These are phyloP conservation scores for Magnaporthiopsis rhizophila DNA, from an alignment of 2,329 filamentous ascomycete species.

Conservation along the genomic window DNA sequence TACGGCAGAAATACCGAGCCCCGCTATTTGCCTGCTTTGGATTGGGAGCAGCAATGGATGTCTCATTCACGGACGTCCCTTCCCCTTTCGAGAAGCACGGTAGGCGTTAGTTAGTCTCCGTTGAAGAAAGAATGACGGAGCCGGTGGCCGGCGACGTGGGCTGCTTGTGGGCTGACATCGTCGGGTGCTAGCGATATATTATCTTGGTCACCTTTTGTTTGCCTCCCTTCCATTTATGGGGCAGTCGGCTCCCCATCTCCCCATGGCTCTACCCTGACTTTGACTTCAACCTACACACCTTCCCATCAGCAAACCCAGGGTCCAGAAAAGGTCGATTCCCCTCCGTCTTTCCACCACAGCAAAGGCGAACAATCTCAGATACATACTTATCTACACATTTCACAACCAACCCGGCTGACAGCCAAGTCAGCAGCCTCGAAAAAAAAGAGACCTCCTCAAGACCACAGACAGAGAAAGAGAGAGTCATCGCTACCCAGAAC, in stretches of 20 bases:
- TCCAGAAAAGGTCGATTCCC: not conserved
- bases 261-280: not conserved
- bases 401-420: not conserved
- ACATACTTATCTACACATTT: not conserved
- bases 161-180: not conserved
- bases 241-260: not conserved
- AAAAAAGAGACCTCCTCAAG: not conserved
- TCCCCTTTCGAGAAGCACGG: not conserved
- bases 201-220: not conserved
- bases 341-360: not conserved
- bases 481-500: not conserved
- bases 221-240: not conserved
- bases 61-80: not conserved
- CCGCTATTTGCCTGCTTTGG: not conserved
- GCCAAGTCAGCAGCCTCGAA: not conserved
- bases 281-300: not conserved
- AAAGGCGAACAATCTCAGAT: not conserved
- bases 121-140: not conserved
- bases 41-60: not conserved
- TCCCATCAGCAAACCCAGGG: no score
- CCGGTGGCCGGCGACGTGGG: not conserved
- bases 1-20: not conserved
- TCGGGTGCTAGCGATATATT: not conserved
- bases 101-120: not conserved
- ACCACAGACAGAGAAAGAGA: not conserved